These are phyloP conservation scores for Pseudogymnoascus sp. DNA, from an alignment of 2,329 filamentous ascomycete species.

Conservation along the genomic window DNA sequence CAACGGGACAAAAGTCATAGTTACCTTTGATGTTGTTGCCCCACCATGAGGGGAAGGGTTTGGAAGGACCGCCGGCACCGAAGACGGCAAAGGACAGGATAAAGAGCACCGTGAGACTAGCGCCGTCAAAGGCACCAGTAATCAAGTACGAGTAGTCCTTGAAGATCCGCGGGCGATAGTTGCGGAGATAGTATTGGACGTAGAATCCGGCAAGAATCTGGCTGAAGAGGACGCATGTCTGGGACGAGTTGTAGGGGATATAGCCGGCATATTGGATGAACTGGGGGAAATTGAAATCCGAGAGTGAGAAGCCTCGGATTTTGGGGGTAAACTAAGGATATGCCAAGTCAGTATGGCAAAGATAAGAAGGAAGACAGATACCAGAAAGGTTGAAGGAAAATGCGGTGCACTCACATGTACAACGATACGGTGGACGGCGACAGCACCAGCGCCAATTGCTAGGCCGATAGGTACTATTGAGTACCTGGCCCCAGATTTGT, in stretches of 20 bases:
- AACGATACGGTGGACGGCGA: slow-evolving; percentile 37
- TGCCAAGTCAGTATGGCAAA: not conserved
- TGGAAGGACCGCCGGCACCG: slow-evolving; percentile 33
- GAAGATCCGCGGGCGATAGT: slow-evolving; percentile 30
- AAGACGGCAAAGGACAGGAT: slow-evolving; percentile 36
- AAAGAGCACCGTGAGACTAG: slow-evolving; percentile 33
- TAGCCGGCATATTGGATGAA: slow-evolving; percentile 46
- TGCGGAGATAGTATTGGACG: slow-evolving; percentile 33
- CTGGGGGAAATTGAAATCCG: slow-evolving; percentile 43
- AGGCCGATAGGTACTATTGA: slow-evolving; percentile 43
- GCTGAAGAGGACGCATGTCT: slow-evolving; percentile 46
- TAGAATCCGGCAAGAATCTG: slow-evolving; percentile 36
- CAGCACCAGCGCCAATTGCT: slow-evolving; percentile 37
- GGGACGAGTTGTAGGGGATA: slow-evolving; percentile 45
- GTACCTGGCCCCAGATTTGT: slow-evolving; percentile 37
- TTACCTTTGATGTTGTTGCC: slow-evolving; percentile 27
- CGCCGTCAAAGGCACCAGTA: slow-evolving; percentile 33
- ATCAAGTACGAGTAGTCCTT: slow-evolving; percentile 36
- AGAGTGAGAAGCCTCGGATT: slow-evolving; percentile 33
- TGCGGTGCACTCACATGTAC: slow-evolving; percentile 28
- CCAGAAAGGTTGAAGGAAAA: not conserved
- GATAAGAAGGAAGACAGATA: not conserved
- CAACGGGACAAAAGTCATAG: slow-evolving; percentile 21
- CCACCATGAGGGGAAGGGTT: slow-evolving; percentile 31
- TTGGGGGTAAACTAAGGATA: slow-evolving; percentile 37